A percentile compares a stretch with the other conserved stretches of the same genome.
phyloP scores from a whole-genome alignment of 805 yeast species.

The Starmerella floris region DNA sequence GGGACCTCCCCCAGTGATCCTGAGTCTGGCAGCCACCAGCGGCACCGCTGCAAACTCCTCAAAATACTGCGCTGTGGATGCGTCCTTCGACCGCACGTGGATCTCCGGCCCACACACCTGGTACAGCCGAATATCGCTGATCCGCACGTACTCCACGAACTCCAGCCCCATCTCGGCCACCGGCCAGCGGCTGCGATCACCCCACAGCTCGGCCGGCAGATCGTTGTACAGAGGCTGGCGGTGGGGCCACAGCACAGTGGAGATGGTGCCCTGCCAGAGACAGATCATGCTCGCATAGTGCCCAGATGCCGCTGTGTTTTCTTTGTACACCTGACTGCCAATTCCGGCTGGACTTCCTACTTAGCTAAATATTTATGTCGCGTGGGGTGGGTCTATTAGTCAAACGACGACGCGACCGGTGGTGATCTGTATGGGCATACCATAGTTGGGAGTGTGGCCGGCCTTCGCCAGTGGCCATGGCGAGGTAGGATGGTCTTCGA shows the following conservation, averaged over 20 bases:
- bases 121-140: constrained; percentile 15
- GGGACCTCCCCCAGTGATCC: not conserved
- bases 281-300: constrained; percentile 11
- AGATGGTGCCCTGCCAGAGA: constrained; percentile 16
- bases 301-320: too few relatives aligned
- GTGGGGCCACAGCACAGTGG: constrained; percentile 15
- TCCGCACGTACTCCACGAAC: constrained; percentile 8
- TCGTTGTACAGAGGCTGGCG: constrained; percentile 2
- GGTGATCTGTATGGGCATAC: too few relatives aligned
- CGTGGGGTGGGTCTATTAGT: too few relatives aligned
- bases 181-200: not conserved
- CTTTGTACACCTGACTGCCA: not conserved
- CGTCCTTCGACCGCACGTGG: constrained; percentile 12
- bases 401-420: too few relatives aligned
- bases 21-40: constrained; percentile 1
- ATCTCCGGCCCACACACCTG: constrained; percentile 17
- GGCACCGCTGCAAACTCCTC: constrained; percentile 13
- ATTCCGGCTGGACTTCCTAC: not conserved
- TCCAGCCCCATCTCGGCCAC: not conserved
- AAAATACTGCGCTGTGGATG: constrained; percentile 10
- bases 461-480: too few relatives aligned
- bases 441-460: too few relatives aligned
- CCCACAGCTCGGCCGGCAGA: constrained; percentile 12
- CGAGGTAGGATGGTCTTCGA: too few relatives aligned
- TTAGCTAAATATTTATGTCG: too few relatives aligned